Evolutionary conservation across 176 grass and related monocot genomes (phyloP).

Genomic region (Typha latifolia): DNA sequence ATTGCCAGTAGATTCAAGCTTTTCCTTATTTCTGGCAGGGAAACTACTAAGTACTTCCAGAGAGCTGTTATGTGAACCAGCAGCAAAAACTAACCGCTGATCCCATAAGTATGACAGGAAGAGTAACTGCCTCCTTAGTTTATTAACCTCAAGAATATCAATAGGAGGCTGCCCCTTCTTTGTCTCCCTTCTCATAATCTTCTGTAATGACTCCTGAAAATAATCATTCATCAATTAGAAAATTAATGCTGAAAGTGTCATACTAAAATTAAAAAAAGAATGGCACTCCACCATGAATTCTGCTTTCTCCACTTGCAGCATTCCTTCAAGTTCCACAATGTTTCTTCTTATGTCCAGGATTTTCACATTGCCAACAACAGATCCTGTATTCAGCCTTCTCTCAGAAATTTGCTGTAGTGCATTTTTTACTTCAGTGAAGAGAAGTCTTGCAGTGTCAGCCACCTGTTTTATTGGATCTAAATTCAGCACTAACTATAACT

Average conservation of each 20-base stretch:
- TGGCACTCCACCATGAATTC: constrained; percentile 59
- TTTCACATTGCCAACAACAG: constrained; percentile 68
- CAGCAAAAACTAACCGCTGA: constrained; percentile 55
- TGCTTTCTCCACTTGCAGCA: constrained; percentile 58
- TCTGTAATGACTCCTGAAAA: constrained; percentile 62
- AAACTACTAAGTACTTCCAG: constrained; percentile 32
- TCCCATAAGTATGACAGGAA: constrained; percentile 94
- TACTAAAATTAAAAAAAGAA: background rate
- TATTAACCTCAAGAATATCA: constrained; percentile 97
- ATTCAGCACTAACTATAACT: constrained; percentile 26
- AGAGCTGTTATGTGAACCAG: constrained; percentile 46
- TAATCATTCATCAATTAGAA: constrained; percentile 24
- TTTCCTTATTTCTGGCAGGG: constrained; percentile 34
- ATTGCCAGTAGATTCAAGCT: constrained; percentile 29
- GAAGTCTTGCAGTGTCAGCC: constrained; percentile 42
- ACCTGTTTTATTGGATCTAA: constrained; percentile 44
- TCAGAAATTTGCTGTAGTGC: constrained; percentile 56
- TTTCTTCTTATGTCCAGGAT: constrained; percentile 61
- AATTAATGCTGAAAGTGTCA: background rate
- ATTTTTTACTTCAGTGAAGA: constrained; percentile 72
- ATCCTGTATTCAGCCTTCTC: constrained; percentile 50
- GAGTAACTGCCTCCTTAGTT: constrained; percentile 61
- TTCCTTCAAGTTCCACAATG: constrained; percentile 65
- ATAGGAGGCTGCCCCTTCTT: constrained; percentile 45
- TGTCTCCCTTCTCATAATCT: constrained; percentile 53